These are phyloP conservation scores for Ustilago nuda DNA, from an alignment of 1,284 basidiomycete species.

Conservation along the genomic window DNA sequence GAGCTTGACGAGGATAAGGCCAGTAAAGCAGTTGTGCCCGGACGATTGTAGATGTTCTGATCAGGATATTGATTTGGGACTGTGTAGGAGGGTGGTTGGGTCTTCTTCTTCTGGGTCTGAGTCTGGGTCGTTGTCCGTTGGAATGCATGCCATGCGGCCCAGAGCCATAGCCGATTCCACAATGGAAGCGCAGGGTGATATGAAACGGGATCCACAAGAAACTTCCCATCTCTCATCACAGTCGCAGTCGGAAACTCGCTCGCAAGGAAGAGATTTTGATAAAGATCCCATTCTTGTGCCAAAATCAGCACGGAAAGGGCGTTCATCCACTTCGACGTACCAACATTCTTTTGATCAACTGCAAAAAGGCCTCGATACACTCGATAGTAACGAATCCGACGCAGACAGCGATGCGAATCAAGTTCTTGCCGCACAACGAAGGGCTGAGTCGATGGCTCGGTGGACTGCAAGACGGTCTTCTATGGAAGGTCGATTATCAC, in stretches of 20 bases:
- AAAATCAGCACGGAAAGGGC: conserved; percentile 9
- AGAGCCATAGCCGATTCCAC: neutral
- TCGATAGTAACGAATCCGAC: conserved; percentile 28
- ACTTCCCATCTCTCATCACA: conserved; percentile 16
- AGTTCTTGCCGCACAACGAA: conserved; percentile 13
- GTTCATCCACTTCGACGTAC: conserved; percentile 21
- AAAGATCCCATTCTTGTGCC: conserved; percentile 38
- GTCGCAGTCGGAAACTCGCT: conserved; percentile 24
- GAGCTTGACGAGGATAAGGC: neutral
- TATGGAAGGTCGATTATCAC: neutral
- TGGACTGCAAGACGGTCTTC: conserved; percentile 35
- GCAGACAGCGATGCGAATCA: conserved; percentile 37
- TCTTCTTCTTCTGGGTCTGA: conserved; percentile 41
- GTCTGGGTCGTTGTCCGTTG: conserved; percentile 27
- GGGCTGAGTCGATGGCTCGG: conserved; percentile 40
- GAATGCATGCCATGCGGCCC: conserved; percentile 24
- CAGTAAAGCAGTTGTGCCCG: conserved; percentile 26
- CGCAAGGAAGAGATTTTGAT: conserved; percentile 35
- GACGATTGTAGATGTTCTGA: conserved; percentile 52
- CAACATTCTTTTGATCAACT: conserved; percentile 40
- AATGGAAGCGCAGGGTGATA: neutral
- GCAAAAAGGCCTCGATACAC: conserved; percentile 28
- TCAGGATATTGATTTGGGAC: conserved; percentile 42
- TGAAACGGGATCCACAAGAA: conserved; percentile 7
- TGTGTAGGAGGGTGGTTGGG: conserved; percentile 36